Conservation (phyloP, 768 basidiomycete species). For the Coprinopsis marcescibilis region DNA sequence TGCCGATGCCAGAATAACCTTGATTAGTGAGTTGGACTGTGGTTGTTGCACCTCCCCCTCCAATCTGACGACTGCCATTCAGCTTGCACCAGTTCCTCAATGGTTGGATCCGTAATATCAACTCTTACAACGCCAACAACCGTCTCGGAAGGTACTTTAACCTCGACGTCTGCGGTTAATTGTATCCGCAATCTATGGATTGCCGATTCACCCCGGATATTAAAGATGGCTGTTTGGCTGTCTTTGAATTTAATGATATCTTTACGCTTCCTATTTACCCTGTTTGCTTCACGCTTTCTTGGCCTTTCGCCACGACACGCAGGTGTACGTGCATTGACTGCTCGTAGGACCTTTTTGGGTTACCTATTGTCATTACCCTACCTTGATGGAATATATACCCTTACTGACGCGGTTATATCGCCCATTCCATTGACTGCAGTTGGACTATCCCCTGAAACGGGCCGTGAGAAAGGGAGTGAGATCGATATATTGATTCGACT, state of each 20-base stretch:
- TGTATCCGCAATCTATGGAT: neutral
- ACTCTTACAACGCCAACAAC: constrained; percentile 39
- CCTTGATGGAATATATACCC: constrained; percentile 1
- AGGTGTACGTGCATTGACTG: neutral
- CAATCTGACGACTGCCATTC: constrained; percentile 6
- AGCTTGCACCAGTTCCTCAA: constrained; percentile 69
- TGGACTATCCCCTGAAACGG: too few relatives aligned
- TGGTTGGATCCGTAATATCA: constrained; percentile 59
- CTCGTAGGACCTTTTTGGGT: too few relatives aligned
- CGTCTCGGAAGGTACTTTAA: constrained; percentile 67
- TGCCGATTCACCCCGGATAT: neutral
- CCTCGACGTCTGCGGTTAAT: constrained; percentile 36
- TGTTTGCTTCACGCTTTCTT: neutral
- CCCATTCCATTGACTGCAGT: too few relatives aligned
- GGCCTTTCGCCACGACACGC: neutral
- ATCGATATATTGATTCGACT: neutral
- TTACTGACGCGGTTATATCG: too few relatives aligned
- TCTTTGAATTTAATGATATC: neutral
- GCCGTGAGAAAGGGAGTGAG: too few relatives aligned
- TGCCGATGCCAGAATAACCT: constrained; percentile 79
- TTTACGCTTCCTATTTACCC: neutral
- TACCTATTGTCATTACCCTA: neutral
- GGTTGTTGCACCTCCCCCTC: neutral
- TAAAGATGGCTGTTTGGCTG: neutral
- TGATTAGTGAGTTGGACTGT: constrained; percentile 59